A percentile compares a stretch with the other conserved stretches of the same genome.
Evolutionary conservation across 768 basidiomycete genomes (phyloP).

Genomic region (Myochromella boudieri): DNA sequence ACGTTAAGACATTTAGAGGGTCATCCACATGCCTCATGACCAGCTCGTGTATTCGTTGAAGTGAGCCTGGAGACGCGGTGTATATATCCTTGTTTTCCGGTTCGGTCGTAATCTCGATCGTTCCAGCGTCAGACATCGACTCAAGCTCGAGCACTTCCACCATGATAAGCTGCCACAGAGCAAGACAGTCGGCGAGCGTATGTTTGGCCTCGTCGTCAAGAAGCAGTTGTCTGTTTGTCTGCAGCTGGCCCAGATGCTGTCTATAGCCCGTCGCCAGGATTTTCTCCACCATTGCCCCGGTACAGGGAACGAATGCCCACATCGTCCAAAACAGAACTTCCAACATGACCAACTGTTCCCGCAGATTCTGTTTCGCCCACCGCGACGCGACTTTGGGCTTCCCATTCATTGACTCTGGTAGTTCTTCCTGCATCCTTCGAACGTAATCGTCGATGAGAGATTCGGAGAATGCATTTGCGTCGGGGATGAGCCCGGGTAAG

Average conservation of each 20-base stretch:
- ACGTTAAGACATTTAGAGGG: conserved; percentile 64
- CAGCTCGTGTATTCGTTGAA: conserved; percentile 67
- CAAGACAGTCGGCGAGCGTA: conserved; percentile 64
- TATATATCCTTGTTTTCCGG: conserved; percentile 53
- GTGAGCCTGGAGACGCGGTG: conserved; percentile 57
- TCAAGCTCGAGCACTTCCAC: conserved; percentile 83
- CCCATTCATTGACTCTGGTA: conserved; percentile 44
- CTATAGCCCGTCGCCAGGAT: conserved; percentile 66
- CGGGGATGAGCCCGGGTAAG: conserved; percentile 61
- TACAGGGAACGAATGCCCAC: conserved; percentile 73
- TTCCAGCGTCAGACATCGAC: conserved; percentile 51
- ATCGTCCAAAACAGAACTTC: conserved; percentile 90
- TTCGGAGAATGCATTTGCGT: conserved; percentile 62
- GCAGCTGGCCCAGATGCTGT: conserved; percentile 63
- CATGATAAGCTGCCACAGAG: conserved; percentile 77
- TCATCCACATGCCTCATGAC: conserved; percentile 58
- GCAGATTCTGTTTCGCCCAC: conserved; percentile 73
- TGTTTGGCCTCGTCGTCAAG: conserved; percentile 74
- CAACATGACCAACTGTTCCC: conserved; percentile 77
- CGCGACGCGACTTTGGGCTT: conserved; percentile 60
- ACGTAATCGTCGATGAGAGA: conserved; percentile 62
- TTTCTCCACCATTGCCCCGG: conserved; percentile 58
- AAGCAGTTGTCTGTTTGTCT: conserved; percentile 62
- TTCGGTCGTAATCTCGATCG: conserved; percentile 51
- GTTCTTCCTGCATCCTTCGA: conserved; percentile 45